Percentiles rank a stretch among this genome's conserved stretches.
phyloP scores from a whole-genome alignment of 352 stramenopile genomes.

The Globisporangium radiosum region DNA sequence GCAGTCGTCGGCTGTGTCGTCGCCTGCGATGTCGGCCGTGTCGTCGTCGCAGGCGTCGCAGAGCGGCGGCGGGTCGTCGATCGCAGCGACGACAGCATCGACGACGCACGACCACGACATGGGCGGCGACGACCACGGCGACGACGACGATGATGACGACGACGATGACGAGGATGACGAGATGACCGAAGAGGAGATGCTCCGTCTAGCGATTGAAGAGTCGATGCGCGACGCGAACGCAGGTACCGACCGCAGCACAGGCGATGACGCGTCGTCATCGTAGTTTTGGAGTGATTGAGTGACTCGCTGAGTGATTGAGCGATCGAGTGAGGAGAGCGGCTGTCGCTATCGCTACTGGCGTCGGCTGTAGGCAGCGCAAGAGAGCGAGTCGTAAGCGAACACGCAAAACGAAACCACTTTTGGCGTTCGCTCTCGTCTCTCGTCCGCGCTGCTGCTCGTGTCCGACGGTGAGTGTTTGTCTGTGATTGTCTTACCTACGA shows the following conservation, averaged over 20 bases:
- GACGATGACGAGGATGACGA: slow-evolving; percentile 81
- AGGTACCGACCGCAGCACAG: slow-evolving; percentile 32
- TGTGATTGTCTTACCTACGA: no score
- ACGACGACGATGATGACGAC: slow-evolving; percentile 56
- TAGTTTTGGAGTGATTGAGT: no score
- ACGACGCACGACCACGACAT: slow-evolving; percentile 74
- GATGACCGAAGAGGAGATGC: slow-evolving; percentile 82
- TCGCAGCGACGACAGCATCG: slow-evolving; percentile 61
- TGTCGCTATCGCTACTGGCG: no score
- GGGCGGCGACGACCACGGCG: slow-evolving; percentile 57
- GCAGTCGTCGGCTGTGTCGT: slow-evolving; percentile 59
- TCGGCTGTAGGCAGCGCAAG: no score
- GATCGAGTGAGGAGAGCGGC: no score
- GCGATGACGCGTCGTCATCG: no score
- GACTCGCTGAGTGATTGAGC: no score
- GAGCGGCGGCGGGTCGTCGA: slow-evolving; percentile 58
- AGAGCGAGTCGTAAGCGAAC: no score
- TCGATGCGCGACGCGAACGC: slow-evolving; percentile 77
- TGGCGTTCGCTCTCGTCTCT: no score
- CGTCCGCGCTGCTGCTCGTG: no score
- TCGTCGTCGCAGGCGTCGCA: slow-evolving; percentile 71
- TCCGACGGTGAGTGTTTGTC: no score
- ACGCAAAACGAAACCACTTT: no score
- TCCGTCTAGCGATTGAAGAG: slow-evolving; percentile 82
- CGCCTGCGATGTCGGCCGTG: slow-evolving; percentile 62